Percentiles rank a stretch among this genome's conserved stretches.
Conservation (phyloP, 805 yeast genomes). For the Yamadazyma insecticola region DNA sequence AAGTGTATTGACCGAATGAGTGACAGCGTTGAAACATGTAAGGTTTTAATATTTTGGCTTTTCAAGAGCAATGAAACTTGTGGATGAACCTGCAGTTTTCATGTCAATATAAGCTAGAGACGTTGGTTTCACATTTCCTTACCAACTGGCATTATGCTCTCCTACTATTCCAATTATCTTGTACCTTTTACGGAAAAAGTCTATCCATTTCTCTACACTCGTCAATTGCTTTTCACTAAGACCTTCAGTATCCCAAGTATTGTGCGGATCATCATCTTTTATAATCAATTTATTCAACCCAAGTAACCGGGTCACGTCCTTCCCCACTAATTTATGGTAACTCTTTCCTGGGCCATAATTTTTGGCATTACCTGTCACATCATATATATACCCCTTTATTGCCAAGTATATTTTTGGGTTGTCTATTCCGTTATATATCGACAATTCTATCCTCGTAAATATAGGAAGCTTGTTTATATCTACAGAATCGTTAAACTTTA, state of each 20-base stretch:
- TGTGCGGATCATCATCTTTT: constrained; percentile 6
- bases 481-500: constrained; percentile 28
- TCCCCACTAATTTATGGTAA: constrained; percentile 69
- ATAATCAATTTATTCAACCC: constrained; percentile 50
- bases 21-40: too few species aligned
- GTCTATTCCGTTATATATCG: constrained; percentile 27
- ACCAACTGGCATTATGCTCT: constrained; percentile 24
- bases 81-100: too few species aligned
- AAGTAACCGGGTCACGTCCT: constrained; percentile 72
- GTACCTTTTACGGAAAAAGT: constrained; percentile 50
- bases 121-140: too few species aligned
- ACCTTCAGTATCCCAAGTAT: constrained; percentile 45
- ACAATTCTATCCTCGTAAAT: constrained; percentile 29
- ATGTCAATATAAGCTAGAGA: too few species aligned
- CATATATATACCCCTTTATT: constrained; percentile 73
- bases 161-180: constrained; percentile 33
- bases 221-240: constrained; percentile 56
- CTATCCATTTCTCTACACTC: constrained; percentile 72
- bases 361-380: constrained; percentile 60
- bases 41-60: too few species aligned
- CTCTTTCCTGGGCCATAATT: constrained; percentile 77
- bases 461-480: constrained; percentile 26
- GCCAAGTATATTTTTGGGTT: constrained; percentile 56
- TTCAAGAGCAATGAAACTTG: too few species aligned
- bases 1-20: too few species aligned